Conservation (phyloP, 1,139 yeast genomes). For the Yamadazyma aaseri region DNA sequence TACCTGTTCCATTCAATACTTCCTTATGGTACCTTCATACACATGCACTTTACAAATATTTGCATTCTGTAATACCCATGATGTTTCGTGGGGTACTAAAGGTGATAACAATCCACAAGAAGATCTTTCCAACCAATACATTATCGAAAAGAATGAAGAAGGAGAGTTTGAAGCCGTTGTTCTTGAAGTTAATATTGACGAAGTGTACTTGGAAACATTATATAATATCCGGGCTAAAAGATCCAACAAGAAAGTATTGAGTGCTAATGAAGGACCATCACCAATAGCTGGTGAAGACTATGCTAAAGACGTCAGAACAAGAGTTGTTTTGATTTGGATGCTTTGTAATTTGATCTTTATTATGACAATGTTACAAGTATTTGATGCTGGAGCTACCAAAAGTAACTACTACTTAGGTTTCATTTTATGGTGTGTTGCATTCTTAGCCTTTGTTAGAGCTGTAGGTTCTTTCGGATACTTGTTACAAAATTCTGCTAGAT, state of each 20-base stretch:
- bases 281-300: constrained; percentile 74
- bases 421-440: constrained; percentile 89
- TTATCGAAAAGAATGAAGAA: constrained; percentile 46
- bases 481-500: constrained; percentile 37
- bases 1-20: constrained; percentile 82
- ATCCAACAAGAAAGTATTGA: constrained; percentile 51
- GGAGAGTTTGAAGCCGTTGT: constrained; percentile 86
- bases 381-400: constrained; percentile 56
- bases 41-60: constrained; percentile 89
- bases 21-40: constrained; percentile 84
- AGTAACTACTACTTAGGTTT: constrained; percentile 74
- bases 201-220: constrained; percentile 75
- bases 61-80: constrained; percentile 87
- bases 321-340: constrained; percentile 93
- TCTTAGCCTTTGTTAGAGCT: constrained; percentile 75
- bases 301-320: constrained; percentile 89
- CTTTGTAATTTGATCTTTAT: constrained; percentile 73
- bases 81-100: constrained; percentile 96
- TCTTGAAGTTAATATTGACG: constrained; percentile 87
- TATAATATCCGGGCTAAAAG: constrained; percentile 74
- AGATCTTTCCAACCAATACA: constrained; percentile 42
- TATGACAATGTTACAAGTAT: constrained; percentile 84
- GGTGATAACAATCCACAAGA: constrained; percentile 79
- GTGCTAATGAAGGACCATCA: constrained; percentile 42
- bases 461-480: constrained; percentile 73